Percentiles rank a stretch among this genome's conserved stretches.
These are phyloP conservation scores for Neobulgaria alba DNA, from an alignment of 2,329 filamentous ascomycete genomes.

Conservation along the genomic window DNA sequence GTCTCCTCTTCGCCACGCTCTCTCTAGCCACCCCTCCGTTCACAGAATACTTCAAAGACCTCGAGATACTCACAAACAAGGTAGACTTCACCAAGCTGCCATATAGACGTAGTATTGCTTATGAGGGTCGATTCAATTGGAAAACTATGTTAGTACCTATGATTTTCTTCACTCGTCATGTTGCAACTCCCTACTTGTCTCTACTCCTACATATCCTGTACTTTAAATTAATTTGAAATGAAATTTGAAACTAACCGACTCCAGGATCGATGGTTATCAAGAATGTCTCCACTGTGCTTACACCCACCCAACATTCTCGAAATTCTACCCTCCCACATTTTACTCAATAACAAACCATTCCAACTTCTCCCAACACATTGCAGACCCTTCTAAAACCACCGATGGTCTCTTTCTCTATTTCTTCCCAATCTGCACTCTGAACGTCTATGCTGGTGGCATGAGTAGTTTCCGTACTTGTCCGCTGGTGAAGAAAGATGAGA, in stretches of 20 bases:
- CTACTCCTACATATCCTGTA: not conserved
- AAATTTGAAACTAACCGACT: not conserved
- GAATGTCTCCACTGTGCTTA: conserved; percentile 52
- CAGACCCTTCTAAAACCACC: conserved; percentile 41
- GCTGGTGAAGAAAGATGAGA: conserved; percentile 23
- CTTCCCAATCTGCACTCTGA: conserved; percentile 47
- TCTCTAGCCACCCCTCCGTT: conserved; percentile 40
- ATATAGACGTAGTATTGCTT: conserved; percentile 43
- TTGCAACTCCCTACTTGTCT: no score
- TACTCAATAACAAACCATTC: conserved; percentile 45
- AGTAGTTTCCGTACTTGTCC: conserved; percentile 46
- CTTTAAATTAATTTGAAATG: not conserved
- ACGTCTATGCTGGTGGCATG: conserved; percentile 51
- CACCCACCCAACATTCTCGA: conserved; percentile 46
- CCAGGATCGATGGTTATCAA: conserved; percentile 47
- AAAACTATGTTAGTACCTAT: conserved; percentile 41
- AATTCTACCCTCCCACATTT: conserved; percentile 45
- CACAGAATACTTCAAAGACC: conserved; percentile 43
- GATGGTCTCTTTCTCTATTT: conserved; percentile 50
- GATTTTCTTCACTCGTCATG: no score
- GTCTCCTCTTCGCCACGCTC: conserved; percentile 43
- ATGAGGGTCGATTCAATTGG: conserved; percentile 49
- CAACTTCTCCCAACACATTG: conserved; percentile 48
- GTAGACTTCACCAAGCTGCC: conserved; percentile 47
- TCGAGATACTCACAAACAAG: conserved; percentile 38